Conservation (phyloP, 108 stramenopile species). For the Aurantiochytrium sp. region DNA sequence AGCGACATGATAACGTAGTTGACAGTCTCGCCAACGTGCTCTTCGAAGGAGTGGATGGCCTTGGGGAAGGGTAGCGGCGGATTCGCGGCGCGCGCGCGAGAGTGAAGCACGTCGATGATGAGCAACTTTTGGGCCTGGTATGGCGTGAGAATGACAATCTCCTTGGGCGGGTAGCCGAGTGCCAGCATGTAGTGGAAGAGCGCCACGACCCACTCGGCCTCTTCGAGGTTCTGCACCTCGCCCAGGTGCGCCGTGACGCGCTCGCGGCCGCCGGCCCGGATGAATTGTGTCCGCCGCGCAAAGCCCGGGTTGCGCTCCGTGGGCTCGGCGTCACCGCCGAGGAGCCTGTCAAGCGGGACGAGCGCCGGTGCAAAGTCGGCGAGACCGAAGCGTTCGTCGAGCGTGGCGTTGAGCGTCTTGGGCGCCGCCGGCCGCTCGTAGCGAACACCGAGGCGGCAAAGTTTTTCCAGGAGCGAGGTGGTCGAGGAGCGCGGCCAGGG, state of each 20-base stretch:
- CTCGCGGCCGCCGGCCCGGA: conserved; percentile 84
- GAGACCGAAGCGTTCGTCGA: neutral
- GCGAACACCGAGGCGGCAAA: neutral
- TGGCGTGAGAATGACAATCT: conserved; percentile 90
- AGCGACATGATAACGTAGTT: conserved; percentile 88
- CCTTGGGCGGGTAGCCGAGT: conserved; percentile 83
- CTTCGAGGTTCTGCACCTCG: conserved; percentile 91
- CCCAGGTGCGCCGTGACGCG: conserved; percentile 81
- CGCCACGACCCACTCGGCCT: conserved; percentile 95
- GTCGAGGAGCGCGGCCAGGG: neutral
- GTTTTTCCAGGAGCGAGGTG: neutral
- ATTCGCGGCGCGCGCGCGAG: neutral
- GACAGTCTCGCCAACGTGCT: conserved; percentile 96
- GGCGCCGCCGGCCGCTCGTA: neutral
- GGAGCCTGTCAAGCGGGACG: neutral
- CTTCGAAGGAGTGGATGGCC: conserved; percentile 82
- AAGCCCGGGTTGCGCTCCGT: conserved; percentile 80
- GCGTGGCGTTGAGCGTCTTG: neutral
- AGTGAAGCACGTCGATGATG: conserved; percentile 29
- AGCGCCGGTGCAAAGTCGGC: conserved; percentile 14
- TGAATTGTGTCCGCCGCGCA: conserved; percentile 75
- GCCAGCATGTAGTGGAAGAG: conserved; percentile 95
- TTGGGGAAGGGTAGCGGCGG: neutral
- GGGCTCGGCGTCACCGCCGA: conserved; percentile 47
- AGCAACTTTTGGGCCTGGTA: conserved; percentile 91